Evolutionary conservation across 805 yeast species (phyloP), one percentile per base, ranked within the genome.

Genomic region (Wickerhamomyces chambardii): DNA sequence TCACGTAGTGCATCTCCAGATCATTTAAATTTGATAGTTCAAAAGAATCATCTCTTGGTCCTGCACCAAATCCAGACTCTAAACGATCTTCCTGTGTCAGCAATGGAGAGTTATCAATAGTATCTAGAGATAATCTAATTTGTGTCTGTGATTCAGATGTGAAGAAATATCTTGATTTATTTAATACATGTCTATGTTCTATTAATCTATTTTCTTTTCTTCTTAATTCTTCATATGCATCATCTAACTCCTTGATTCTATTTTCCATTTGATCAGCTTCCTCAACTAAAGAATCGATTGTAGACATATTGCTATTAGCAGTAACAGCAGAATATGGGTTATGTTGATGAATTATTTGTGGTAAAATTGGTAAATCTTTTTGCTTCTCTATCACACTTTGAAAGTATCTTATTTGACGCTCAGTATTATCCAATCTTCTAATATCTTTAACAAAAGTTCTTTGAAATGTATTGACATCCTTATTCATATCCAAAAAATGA

Each of bases 401-500:
- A 47, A 75, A 59, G 43, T 63, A 73, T 27, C 83, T 67, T 36
- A 79, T 70, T 57, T 90, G 97, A 42, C 97, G 78, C 57, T 87
- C 85, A n/a, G 81, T 74, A 53, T 86, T 83, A 57, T 90, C 97
- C 36, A 84, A 65, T 38, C 72, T 70, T 50, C 95, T 75, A 41
- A 86, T 76, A 50, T 92, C 97, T 50, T 78, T 76, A 38, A 92
- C 96, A 58, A 83, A 92, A 3, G 90, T 69, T 42, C 98, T 73
- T 63, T 90, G 97, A 63, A 92, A 92, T 24, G 84, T 73, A 47
- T 78, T 79, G 31, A 85, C 83, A 42, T 78, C 75, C 36, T 77
- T 62, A 59, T 92, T 92, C 63, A 85, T 67, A 58, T 92, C 98
- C 34, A 95, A 68, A 57, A 92, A 86, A 52, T 94, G 96, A 19